Evolutionary conservation across 2,329 filamentous ascomycete species (phyloP), one percentile per base, ranked within the genome.

Genomic region (Calonectria fujianensis): DNA sequence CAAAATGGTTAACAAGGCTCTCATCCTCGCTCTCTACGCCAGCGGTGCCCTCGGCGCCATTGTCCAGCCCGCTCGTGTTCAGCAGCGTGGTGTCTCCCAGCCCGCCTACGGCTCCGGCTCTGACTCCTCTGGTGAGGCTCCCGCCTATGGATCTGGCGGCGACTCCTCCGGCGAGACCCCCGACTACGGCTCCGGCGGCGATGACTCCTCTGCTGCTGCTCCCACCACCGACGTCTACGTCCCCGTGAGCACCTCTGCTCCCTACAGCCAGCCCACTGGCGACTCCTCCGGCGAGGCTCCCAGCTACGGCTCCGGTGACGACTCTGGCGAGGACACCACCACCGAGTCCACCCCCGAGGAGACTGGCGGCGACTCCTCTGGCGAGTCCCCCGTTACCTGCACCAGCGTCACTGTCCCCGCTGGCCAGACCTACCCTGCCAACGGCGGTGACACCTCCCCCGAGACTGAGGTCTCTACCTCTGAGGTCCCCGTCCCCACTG

Each of bases 1-100:
- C 75, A 80, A 31, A 39, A 82, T 83, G 82, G 35, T 63, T 41
- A 78, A 79, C 75, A 82, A 80, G 75, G 14, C 80, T 35, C 24
- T 81, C 35, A 20, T 83, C 66, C 24, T 82, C 52, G 69, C 74
- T 10, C 74, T 83, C 31, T 77, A 77, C 31, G 75, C 77, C 31
- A 65, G 76, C 1, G 74, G 75, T 27, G 75, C 68, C 13, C 48
- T 82, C 57, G 81, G 80, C 16, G 64, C 74, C 41, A 65, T 77
- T 7, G 66, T 45, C 57, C 74, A 73, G 45, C 75, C 75, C 4
- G 70, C 78, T 27, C 76, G 80, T 61, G 39, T 59, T 8, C 74
- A 68, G 39, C 82, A 68, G 39, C 82, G 82, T 10, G 76, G 79
- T 52, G 39, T 80, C 63, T 65, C 78, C 45, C 39, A 75, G 48